Percentiles rank a stretch among this genome's conserved stretches.
These are phyloP conservation scores for Saturnispora besseyi DNA, from an alignment of 805 yeast genomes.

Conservation along the genomic window DNA sequence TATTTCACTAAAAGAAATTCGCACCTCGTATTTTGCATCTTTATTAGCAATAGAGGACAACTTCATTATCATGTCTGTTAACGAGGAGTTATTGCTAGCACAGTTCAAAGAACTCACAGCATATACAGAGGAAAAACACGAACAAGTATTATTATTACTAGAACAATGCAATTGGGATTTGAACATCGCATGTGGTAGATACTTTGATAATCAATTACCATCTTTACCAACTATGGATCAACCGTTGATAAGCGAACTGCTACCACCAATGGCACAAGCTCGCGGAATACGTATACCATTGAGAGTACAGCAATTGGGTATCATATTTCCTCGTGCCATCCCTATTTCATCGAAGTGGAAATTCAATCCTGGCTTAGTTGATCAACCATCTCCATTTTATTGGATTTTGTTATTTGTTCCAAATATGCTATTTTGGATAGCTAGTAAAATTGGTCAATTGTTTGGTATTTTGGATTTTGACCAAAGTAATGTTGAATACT, in stretches of 20 bases:
- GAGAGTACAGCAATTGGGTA: slow-evolving; percentile 12
- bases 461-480: slow-evolving; percentile 25
- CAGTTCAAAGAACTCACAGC: slow-evolving; percentile 45
- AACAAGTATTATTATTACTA: slow-evolving; percentile 38
- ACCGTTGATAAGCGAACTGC: background rate
- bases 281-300: slow-evolving; percentile 14
- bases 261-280: background rate
- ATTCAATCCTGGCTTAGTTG: slow-evolving; percentile 24
- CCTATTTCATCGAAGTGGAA: slow-evolving; percentile 31
- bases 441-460: slow-evolving; percentile 30
- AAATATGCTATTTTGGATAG: slow-evolving; percentile 32
- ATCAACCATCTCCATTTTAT: slow-evolving; percentile 28
- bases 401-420: slow-evolving; percentile 50
- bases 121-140: slow-evolving; percentile 36
- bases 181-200: slow-evolving; percentile 51
- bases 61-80: slow-evolving; percentile 13
- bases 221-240: background rate
- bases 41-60: background rate
- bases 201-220: slow-evolving; percentile 39
- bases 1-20: background rate
- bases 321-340: slow-evolving; percentile 30
- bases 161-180: slow-evolving; percentile 49
- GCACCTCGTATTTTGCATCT: background rate
- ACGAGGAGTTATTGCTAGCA: slow-evolving; percentile 35
- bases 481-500: slow-evolving; percentile 21